Base-by-base conservation (phyloP, 192 early-diverging fungal species). In the Chytriomyces sp. region DNA sequence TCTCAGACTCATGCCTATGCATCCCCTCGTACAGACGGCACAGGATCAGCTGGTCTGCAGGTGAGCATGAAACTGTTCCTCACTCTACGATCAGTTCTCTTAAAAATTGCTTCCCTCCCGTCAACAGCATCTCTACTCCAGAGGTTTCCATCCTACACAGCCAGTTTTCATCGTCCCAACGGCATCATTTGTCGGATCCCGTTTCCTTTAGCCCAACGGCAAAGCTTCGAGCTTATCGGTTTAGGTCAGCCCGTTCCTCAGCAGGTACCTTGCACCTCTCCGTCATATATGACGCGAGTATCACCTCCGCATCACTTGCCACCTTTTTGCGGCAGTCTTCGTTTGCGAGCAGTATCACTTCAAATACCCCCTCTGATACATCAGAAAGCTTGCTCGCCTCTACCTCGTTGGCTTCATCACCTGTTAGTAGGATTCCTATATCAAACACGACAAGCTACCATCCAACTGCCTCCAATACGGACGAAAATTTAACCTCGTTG, bases 1-100 rank as follows among this genome's bases (percentile, higher is more conserved):
- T 68, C 79, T 85, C 40, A 65, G 83, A 33, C 69, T 78, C 34
- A 78, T 85, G 78, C 83, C 83, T 3, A 32, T 85, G 30, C 79
- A 82, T 65, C 32, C 67, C 22, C 32, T 65, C 28, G 49, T 84
- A 3, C 32, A 70, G 44, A n/a, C n/a, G n/a, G n/a, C 44, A 49
- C 44, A 14, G n/a, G n/a, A n/a, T n/a, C n/a, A n/a, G n/a, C n/a
- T n/a, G n/a, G n/a, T n/a, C n/a, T n/a, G n/a, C n/a, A n/a, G n/a
- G n/a, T n/a, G n/a, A n/a, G n/a, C n/a, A n/a, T n/a, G n/a, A n/a
- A n/a, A n/a, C n/a, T n/a, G n/a, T n/a, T n/a, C n/a, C n/a, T n/a
- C n/a, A n/a, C n/a, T n/a, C n/a, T n/a, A n/a, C n/a, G n/a, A n/a
- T n/a, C n/a, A n/a, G n/a, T n/a, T n/a, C n/a, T n/a, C n/a, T n/a